Conservation (phyloP, 352 stramenopile genomes). For the Globisporangium acanthophoron region DNA sequence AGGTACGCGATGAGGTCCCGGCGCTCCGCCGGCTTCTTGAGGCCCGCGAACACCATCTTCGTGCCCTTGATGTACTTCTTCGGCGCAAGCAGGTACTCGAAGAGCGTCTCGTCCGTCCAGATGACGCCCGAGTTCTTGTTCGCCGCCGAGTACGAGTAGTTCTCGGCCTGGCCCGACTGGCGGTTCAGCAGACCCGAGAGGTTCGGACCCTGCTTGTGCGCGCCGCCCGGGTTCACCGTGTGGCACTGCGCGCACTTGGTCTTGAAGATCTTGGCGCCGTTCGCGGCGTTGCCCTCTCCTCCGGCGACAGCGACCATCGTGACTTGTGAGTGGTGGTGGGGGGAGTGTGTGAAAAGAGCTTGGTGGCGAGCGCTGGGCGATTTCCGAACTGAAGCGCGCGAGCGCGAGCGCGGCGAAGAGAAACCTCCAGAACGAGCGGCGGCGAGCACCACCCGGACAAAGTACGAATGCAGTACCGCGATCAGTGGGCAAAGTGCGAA, state of each 20-base stretch:
- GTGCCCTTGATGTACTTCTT: constrained; percentile 99
- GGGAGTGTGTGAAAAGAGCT: not conserved
- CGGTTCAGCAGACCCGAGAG: constrained; percentile 96
- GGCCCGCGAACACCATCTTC: constrained; percentile 99
- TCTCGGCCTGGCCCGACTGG: constrained; percentile 94
- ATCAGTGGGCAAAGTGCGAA: not conserved
- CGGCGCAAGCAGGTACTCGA: constrained; percentile 98
- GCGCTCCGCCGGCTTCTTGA: constrained; percentile 98
- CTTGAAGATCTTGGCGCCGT: constrained; percentile 96
- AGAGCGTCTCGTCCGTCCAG: constrained; percentile 97
- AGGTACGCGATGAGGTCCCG: constrained; percentile 99
- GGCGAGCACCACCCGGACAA: not conserved
- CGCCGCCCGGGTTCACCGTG: constrained; percentile 82
- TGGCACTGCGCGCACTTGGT: constrained; percentile 96
- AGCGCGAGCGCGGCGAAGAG: too few relatives aligned
- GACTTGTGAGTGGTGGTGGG: not conserved
- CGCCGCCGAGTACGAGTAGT: constrained; percentile 97
- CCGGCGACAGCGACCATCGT: constrained; percentile 17
- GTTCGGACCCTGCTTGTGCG: constrained; percentile 99
- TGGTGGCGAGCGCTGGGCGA: constrained; percentile 22
- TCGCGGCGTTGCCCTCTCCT: constrained; percentile 69
- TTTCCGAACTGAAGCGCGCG: constrained; percentile 39
- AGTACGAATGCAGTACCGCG: not conserved
- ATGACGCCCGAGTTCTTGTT: constrained; percentile 98
- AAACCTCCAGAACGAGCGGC: constrained; percentile 1